Evolutionary conservation across 73 alveolate species (phyloP).

Genomic region (Symbiodinium pilosum): DNA sequence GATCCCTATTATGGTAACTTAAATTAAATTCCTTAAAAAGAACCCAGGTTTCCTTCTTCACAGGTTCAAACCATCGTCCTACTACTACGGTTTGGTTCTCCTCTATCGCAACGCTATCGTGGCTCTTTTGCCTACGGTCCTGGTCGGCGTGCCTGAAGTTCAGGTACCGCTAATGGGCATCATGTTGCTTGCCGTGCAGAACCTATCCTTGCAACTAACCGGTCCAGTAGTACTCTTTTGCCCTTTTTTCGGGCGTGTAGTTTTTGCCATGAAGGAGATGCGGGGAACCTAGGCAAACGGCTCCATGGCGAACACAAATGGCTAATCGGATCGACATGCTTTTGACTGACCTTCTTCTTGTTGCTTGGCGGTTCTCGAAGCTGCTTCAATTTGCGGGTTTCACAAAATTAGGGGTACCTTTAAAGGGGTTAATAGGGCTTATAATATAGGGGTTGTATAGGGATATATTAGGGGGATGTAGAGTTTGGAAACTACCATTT

Average conservation of each 20-base stretch:
- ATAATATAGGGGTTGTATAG: too few relatives aligned
- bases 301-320: conserved; percentile 25
- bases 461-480: too few relatives aligned
- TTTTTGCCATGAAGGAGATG: background rate
- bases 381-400: too few relatives aligned
- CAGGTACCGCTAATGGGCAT: conserved; percentile 37
- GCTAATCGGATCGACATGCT: conserved; percentile 54
- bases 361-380: background rate
- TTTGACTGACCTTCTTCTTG: conserved; percentile 45
- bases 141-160: conserved; percentile 58
- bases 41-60: conserved; percentile 31
- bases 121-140: conserved; percentile 45
- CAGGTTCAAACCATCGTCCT: conserved; percentile 39
- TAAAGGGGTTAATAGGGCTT: too few relatives aligned
- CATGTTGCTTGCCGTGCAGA: conserved; percentile 51
- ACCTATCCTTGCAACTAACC: background rate
- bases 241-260: background rate
- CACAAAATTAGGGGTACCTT: too few relatives aligned
- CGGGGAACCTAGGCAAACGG: background rate
- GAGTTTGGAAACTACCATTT: too few relatives aligned
- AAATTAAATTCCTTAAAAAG: too few relatives aligned
- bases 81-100: conserved; percentile 57
- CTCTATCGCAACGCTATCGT: conserved; percentile 57
- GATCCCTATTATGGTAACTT: too few relatives aligned
- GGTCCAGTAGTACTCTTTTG: background rate